Percentiles rank a stretch among this genome's conserved stretches.
These are phyloP conservation scores for Pythium myriotylum DNA, from an alignment of 352 stramenopile genomes.

Conservation along the genomic window DNA sequence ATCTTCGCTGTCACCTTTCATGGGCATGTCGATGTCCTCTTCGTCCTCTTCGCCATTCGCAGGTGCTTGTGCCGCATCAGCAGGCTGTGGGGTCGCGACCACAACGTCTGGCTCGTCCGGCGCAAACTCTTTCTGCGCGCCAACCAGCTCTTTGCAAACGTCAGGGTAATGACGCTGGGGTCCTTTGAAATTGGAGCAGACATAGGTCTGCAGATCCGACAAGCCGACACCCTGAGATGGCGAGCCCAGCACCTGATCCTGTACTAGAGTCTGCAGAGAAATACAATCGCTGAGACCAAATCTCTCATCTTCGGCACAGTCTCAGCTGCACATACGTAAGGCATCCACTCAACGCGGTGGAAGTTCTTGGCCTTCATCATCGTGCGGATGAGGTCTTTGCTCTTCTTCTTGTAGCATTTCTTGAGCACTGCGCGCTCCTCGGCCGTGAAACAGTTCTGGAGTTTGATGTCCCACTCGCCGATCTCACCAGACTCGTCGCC, in stretches of 20 bases:
- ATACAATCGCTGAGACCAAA: too few relatives aligned
- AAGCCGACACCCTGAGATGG: slow-evolving; percentile 59
- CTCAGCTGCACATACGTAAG: slow-evolving; percentile 66
- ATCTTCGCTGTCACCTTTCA: slow-evolving; percentile 29
- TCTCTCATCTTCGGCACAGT: too few relatives aligned
- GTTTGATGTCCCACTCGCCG: slow-evolving; percentile 74
- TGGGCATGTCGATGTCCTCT: slow-evolving; percentile 24
- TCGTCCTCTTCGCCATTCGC: slow-evolving; percentile 28
- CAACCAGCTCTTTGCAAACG: slow-evolving; percentile 53
- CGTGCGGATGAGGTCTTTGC: slow-evolving; percentile 53
- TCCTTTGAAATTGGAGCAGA: slow-evolving; percentile 72
- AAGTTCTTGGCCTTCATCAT: slow-evolving; percentile 65
- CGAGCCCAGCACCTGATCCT: slow-evolving; percentile 60
- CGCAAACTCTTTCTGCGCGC: slow-evolving; percentile 56
- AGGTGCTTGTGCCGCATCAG: slow-evolving; percentile 14
- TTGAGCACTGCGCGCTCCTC: slow-evolving; percentile 56
- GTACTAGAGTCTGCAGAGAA: slow-evolving; percentile 53
- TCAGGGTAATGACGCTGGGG: slow-evolving; percentile 66
- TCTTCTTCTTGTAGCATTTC: slow-evolving; percentile 65
- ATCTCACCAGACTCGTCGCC: slow-evolving; percentile 65
- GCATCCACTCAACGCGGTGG: slow-evolving; percentile 66
- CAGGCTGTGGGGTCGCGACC: not conserved
- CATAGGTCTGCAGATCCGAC: slow-evolving; percentile 52
- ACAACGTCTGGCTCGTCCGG: slow-evolving; percentile 32
- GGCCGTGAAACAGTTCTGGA: slow-evolving; percentile 69